phyloP scores from a whole-genome alignment of 495 filamentous ascomycete species.

The Lasiosphaeris hirsuta region DNA sequence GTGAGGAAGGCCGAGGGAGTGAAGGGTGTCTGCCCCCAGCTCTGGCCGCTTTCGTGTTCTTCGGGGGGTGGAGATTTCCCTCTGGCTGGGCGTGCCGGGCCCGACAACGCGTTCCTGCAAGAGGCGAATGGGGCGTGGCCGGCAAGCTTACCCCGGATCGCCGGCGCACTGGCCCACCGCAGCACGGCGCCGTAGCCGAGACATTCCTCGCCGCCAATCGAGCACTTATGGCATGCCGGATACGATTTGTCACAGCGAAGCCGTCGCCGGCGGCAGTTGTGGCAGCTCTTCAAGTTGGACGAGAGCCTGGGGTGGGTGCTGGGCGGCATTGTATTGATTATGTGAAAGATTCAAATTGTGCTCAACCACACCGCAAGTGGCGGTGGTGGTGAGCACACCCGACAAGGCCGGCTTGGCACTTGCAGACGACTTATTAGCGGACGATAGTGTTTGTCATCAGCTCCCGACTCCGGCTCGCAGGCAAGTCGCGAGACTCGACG shows the following conservation, averaged over 20 bases:
- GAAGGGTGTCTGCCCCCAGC: background rate
- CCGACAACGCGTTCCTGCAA: slow-evolving; percentile 10
- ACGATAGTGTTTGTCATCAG: background rate
- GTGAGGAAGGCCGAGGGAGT: slow-evolving; percentile 14
- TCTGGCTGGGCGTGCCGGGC: background rate
- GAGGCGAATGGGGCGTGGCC: slow-evolving; percentile 5
- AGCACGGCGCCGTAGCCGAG: slow-evolving; percentile 24
- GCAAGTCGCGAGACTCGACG: background rate
- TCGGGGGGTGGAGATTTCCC: background rate
- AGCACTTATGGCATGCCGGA: slow-evolving; percentile 48
- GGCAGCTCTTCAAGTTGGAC: slow-evolving; percentile 20
- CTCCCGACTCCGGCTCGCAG: background rate
- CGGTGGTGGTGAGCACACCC: too few species aligned
- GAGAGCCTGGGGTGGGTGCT: slow-evolving; percentile 1
- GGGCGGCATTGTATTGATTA: background rate
- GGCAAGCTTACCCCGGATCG: slow-evolving; percentile 41
- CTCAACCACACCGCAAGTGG: too few species aligned
- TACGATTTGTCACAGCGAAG: slow-evolving; percentile 53
- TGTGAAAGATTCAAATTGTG: too few species aligned
- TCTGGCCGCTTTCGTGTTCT: slow-evolving; percentile 10
- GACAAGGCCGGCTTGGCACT: background rate
- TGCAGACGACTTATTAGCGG: background rate
- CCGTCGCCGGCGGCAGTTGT: slow-evolving; percentile 47
- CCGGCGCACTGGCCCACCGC: slow-evolving; percentile 40
- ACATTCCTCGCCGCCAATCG: slow-evolving; percentile 45